Conservation (phyloP, 2,329 filamentous ascomycete genomes). For the Zymoseptoria pseudotritici region DNA sequence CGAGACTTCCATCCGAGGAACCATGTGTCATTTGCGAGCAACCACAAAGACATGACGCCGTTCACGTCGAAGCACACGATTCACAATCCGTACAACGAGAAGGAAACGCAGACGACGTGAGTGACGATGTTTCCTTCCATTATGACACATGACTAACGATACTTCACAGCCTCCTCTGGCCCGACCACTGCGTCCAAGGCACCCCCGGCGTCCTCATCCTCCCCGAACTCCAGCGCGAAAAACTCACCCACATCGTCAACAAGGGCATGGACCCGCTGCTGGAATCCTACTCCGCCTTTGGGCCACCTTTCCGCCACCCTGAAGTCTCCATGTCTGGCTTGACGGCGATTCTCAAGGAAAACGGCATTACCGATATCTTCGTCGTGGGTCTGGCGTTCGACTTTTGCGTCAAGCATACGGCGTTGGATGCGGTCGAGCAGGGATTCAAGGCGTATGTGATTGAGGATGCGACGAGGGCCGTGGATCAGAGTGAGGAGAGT, state of each 20-base stretch:
- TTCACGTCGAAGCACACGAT: conserved; percentile 61
- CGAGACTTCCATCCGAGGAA: conserved; percentile 79
- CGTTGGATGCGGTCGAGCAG: conserved; percentile 65
- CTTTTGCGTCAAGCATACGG: conserved; percentile 80
- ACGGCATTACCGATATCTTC: conserved; percentile 67
- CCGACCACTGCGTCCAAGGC: conserved; percentile 75
- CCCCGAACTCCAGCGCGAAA: conserved; percentile 56
- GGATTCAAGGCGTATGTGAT: conserved; percentile 74
- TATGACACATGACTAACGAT: background rate
- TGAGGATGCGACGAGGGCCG: conserved; percentile 68
- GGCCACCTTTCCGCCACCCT: conserved; percentile 64
- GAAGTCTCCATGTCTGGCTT: conserved; percentile 56
- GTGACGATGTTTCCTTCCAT: conserved; percentile 10
- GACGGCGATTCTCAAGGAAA: conserved; percentile 47
- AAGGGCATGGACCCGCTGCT: conserved; percentile 70
- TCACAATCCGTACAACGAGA: conserved; percentile 60
- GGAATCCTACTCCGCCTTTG: conserved; percentile 94
- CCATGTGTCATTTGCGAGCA: conserved; percentile 83
- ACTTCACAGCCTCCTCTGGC: conserved; percentile 65
- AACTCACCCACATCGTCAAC: conserved; percentile 60
- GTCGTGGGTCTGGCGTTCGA: conserved; percentile 81
- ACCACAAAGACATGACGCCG: conserved; percentile 61
- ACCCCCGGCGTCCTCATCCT: conserved; percentile 67
- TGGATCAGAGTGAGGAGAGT: conserved; percentile 57
- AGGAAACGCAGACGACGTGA: conserved; percentile 51